Evolutionary conservation across 441 rosid genomes (phyloP).

Genomic region (Macaranga tanarius): DNA sequence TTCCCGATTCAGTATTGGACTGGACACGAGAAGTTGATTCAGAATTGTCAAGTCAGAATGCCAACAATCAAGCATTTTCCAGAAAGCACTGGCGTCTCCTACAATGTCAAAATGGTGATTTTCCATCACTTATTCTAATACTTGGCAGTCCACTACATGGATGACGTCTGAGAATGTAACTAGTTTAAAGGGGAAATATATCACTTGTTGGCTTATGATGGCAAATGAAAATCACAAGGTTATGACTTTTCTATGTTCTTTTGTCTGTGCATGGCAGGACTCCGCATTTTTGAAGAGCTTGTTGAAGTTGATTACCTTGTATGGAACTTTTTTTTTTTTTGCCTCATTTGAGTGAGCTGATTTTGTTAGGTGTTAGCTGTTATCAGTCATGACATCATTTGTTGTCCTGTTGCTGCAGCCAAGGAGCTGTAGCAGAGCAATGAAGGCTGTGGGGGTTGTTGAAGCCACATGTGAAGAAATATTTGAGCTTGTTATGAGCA

Average conservation of each 20-base stretch:
- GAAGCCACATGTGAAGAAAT: constrained; percentile 98
- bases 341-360: constrained; percentile 15
- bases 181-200: neutral
- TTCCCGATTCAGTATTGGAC: constrained; percentile 78
- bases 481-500: constrained; percentile 98
- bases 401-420: constrained; percentile 60
- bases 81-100: constrained; percentile 99
- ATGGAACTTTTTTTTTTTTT: constrained; percentile 33
- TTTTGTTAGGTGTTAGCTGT: constrained; percentile 27
- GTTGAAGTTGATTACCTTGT: constrained; percentile 99
- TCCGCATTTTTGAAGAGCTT: constrained; percentile 99
- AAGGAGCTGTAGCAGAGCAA: constrained; percentile 99
- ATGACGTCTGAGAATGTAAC: constrained; percentile 5
- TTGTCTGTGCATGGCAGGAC: constrained; percentile 58
- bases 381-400: constrained; percentile 28
- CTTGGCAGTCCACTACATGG: constrained; percentile 18
- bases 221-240: constrained; percentile 16
- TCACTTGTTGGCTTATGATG: constrained; percentile 12
- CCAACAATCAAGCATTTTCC: constrained; percentile 89
- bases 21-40: constrained; percentile 90
- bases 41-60: constrained; percentile 71
- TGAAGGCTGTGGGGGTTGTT: constrained; percentile 99
- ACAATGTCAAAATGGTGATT: constrained; percentile 96
- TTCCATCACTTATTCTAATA: constrained; percentile 15
- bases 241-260: neutral